Percentiles rank a stretch among this genome's conserved stretches.
Evolutionary conservation across 1,139 yeast species (phyloP).

Genomic region (Suhomyces bokatorum): DNA sequence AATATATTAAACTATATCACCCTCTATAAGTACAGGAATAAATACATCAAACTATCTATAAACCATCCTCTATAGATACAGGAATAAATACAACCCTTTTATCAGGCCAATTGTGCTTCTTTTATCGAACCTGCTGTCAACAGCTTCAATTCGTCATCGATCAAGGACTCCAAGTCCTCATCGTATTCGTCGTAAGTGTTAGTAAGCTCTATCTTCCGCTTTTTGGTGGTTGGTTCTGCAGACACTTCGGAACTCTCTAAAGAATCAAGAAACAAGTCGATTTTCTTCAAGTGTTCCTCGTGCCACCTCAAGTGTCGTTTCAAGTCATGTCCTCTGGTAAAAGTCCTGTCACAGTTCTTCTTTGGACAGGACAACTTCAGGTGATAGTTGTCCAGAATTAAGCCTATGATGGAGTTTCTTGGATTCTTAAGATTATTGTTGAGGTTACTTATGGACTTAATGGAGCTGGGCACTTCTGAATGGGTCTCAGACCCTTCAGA

Average conservation of each 20-base stretch:
- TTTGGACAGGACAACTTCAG: slow-evolving; percentile 46
- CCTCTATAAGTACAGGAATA: background rate
- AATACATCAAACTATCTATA: slow-evolving; percentile 1
- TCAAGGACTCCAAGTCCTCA: slow-evolving; percentile 29
- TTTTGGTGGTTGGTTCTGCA: slow-evolving; percentile 1
- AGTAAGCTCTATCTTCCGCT: background rate
- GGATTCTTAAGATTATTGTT: slow-evolving; percentile 21
- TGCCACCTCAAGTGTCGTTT: slow-evolving; percentile 60
- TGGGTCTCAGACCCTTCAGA: slow-evolving; percentile 10
- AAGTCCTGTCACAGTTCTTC: slow-evolving; percentile 47
- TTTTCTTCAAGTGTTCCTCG: slow-evolving; percentile 34
- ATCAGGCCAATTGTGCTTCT: slow-evolving; percentile 2
- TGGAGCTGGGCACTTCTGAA: slow-evolving; percentile 22
- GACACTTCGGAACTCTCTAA: slow-evolving; percentile 19
- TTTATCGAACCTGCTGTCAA: slow-evolving; percentile 20
- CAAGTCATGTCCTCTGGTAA: slow-evolving; percentile 49
- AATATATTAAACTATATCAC: no score
- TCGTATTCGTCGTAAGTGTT: slow-evolving; percentile 9
- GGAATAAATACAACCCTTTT: no score
- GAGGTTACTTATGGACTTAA: slow-evolving; percentile 24
- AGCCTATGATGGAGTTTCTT: slow-evolving; percentile 31
- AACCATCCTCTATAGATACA: background rate
- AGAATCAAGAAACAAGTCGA: slow-evolving; percentile 34
- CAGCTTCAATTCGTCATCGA: slow-evolving; percentile 33
- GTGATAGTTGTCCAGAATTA: slow-evolving; percentile 39